These are phyloP conservation scores for Bremia lactucae DNA, from an alignment of 352 stramenopile genomes.

Conservation along the genomic window DNA sequence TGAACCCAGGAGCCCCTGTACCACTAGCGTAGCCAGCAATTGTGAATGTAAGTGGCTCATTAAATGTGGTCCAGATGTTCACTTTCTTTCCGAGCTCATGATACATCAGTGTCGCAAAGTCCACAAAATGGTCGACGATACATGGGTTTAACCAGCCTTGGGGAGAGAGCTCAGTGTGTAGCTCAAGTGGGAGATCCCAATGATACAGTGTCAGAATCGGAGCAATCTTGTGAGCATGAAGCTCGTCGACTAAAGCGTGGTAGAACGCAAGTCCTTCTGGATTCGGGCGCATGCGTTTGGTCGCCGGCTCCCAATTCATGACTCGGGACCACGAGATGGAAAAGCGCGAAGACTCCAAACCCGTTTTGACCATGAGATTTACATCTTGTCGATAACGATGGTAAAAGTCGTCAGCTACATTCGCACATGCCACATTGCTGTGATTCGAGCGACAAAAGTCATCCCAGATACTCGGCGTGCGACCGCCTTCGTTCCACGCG, in stretches of 20 bases:
- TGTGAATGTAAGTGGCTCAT: constrained; percentile 86
- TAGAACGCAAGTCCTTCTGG: constrained; percentile 88
- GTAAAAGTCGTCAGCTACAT: constrained; percentile 91
- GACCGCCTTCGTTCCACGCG: constrained; percentile 51
- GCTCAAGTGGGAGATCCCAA: constrained; percentile 88
- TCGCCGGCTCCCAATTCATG: constrained; percentile 60
- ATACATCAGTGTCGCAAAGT: constrained; percentile 89
- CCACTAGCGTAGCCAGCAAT: constrained; percentile 82
- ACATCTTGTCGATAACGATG: constrained; percentile 87
- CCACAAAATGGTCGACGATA: constrained; percentile 57
- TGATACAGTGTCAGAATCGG: constrained; percentile 94
- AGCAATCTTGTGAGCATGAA: constrained; percentile 66
- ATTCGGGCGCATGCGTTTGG: constrained; percentile 63
- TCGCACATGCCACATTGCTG: constrained; percentile 65
- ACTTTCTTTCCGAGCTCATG: constrained; percentile 85
- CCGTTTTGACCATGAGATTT: constrained; percentile 85
- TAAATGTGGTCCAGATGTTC: constrained; percentile 91
- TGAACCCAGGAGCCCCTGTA: constrained; percentile 26
- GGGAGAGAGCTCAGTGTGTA: constrained; percentile 72
- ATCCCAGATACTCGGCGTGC: constrained; percentile 88
- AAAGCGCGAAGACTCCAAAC: constrained; percentile 89
- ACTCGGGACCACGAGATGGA: constrained; percentile 89
- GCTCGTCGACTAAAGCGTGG: constrained; percentile 82
- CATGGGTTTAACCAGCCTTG: constrained; percentile 57
- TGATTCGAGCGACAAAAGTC: constrained; percentile 71